phyloP scores from a whole-genome alignment of 345 rosid genomes.

The Orychophragmus violaceus region DNA sequence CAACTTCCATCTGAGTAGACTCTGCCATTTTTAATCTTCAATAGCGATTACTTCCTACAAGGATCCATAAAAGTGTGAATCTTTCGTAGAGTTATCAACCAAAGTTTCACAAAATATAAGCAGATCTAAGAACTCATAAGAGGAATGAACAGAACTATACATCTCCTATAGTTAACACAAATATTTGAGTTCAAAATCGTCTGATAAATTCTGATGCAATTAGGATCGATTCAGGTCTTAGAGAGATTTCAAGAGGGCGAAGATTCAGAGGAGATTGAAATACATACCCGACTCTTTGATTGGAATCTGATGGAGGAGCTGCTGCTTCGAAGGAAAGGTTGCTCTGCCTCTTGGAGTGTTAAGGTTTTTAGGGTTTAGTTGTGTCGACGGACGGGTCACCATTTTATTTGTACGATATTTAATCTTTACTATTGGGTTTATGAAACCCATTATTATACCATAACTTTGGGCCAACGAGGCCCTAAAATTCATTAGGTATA shows the following conservation, averaged over 20 bases:
- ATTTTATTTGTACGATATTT: too few relatives aligned
- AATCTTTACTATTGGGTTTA: too few relatives aligned
- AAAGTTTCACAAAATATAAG: not conserved
- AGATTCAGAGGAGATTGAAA: not conserved
- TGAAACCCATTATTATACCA: too few relatives aligned
- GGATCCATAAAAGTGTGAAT: too few relatives aligned
- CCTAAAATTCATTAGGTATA: too few relatives aligned
- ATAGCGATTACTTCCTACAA: not conserved
- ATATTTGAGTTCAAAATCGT: not conserved
- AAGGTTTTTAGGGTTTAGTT: conserved; percentile 14
- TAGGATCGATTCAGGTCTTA: not conserved
- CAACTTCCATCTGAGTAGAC: conserved; percentile 45
- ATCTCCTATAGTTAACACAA: not conserved
- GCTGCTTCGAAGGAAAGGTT: not conserved
- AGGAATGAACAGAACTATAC: not conserved
- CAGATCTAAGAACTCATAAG: not conserved
- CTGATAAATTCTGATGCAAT: too few relatives aligned
- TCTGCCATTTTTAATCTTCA: conserved; percentile 9
- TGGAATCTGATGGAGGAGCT: not conserved
- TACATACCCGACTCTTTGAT: not conserved
- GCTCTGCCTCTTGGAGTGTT: not conserved
- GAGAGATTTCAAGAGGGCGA: not conserved
- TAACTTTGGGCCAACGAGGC: too few relatives aligned
- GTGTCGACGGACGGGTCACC: not conserved
- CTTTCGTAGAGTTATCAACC: not conserved